Evolutionary conservation across 306 rosid genomes (phyloP).

Genomic region (Cajanus cajan): DNA sequence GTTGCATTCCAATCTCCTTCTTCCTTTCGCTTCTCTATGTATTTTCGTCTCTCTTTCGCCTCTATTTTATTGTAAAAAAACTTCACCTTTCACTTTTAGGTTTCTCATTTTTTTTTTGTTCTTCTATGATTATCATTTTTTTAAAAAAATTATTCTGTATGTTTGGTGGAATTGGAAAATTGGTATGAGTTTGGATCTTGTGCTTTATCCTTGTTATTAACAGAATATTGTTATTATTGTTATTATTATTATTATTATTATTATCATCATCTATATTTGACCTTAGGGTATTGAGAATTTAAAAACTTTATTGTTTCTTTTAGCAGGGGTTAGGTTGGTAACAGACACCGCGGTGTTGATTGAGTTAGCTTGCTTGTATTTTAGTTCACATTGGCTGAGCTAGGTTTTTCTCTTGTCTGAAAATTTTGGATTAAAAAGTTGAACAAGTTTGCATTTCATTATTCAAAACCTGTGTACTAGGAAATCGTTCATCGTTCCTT

Average conservation of each 20-base stretch:
- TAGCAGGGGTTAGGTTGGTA: background rate
- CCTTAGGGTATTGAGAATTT: background rate
- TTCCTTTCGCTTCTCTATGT: background rate
- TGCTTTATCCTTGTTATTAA: background rate
- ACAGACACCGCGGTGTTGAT: background rate
- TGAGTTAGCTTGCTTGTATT: conserved; percentile 9
- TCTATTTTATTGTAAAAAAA: background rate
- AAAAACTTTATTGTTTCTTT: background rate
- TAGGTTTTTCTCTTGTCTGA: background rate
- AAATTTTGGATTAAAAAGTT: background rate
- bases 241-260: no score
- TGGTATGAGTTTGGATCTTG: background rate
- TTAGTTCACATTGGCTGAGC: background rate
- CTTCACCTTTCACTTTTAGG: background rate
- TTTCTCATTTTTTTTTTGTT: background rate
- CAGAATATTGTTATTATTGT: no score
- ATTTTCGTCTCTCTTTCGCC: background rate
- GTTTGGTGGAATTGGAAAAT: background rate
- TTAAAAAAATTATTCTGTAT: background rate
- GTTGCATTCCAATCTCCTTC: background rate
- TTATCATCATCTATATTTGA: conserved; percentile 8
- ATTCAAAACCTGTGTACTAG: background rate
- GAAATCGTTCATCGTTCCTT: background rate
- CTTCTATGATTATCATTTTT: background rate
- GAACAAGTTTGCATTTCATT: background rate